phyloP scores from a whole-genome alignment of 192 early-diverging fungal species.

The Coemansia reversa region DNA sequence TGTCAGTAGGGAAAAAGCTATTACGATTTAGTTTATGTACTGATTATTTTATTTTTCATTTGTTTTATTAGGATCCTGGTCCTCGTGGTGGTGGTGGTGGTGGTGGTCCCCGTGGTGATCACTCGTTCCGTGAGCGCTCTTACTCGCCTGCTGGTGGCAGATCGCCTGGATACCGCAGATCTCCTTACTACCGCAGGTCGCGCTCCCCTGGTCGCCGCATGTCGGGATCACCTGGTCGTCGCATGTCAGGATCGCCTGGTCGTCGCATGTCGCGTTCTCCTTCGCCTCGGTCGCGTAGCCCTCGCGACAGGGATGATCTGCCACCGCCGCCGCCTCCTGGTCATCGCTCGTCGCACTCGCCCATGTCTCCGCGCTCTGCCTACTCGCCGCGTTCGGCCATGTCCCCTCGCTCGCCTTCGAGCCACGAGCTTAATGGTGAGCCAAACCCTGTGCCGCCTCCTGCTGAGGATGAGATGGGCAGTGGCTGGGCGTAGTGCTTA shows the following conservation, averaged over 20 bases:
- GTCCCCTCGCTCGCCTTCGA: constrained; percentile 51
- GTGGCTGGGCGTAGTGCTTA: constrained; percentile 31
- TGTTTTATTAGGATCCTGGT: constrained; percentile 32
- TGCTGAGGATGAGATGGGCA: constrained; percentile 10
- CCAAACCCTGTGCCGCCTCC: constrained; percentile 17
- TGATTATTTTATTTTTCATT: neutral
- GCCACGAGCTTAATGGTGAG: constrained; percentile 33
- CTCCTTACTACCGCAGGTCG: constrained; percentile 23
- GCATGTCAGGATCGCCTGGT: neutral
- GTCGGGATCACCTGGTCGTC: constrained; percentile 11
- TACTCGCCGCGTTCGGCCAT: constrained; percentile 41
- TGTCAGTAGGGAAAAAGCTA: neutral
- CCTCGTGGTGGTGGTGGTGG: constrained; percentile 20
- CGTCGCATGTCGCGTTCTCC: constrained; percentile 30
- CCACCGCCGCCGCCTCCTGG: constrained; percentile 31
- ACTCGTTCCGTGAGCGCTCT: constrained; percentile 53
- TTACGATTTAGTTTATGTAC: neutral
- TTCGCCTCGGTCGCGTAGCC: constrained; percentile 27
- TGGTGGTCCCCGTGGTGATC: constrained; percentile 39
- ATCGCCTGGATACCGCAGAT: constrained; percentile 1
- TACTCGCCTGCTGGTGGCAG: constrained; percentile 32
- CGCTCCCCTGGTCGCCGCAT: constrained; percentile 17
- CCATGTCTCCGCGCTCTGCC: neutral
- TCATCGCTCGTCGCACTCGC: constrained; percentile 21
- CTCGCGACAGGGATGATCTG: constrained; percentile 14